These are phyloP conservation scores for Lagenidium sp. DNA, from an alignment of 352 stramenopile species.

Conservation along the genomic window DNA sequence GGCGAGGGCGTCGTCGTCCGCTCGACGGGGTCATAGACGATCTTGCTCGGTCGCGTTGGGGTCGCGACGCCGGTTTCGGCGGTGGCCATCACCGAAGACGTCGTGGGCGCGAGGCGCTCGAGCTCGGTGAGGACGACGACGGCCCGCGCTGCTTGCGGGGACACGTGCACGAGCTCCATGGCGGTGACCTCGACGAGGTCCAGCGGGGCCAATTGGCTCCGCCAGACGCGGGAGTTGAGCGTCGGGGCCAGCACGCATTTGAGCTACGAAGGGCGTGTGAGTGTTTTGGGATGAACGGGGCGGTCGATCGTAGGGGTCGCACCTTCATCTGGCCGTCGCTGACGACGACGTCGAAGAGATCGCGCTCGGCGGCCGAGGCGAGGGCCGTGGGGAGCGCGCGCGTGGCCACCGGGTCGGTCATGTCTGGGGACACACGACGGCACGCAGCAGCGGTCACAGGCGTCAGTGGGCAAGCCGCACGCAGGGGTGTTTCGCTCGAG, in stretches of 20 bases:
- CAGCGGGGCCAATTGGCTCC: background rate
- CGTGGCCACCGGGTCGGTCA: constrained; percentile 32
- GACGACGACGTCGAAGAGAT: constrained; percentile 57
- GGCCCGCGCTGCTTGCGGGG: background rate
- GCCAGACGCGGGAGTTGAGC: constrained; percentile 35
- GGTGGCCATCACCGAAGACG: no score
- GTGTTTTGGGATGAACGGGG: background rate
- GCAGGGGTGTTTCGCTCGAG: background rate
- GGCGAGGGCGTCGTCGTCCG: no score
- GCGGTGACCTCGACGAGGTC: background rate
- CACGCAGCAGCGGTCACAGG: no score
- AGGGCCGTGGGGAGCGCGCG: constrained; percentile 17
- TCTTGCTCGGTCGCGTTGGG: constrained; percentile 8
- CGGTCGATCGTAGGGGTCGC: constrained; percentile 33
- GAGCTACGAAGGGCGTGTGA: background rate
- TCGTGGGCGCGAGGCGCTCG: background rate
- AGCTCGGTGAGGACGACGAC: background rate
- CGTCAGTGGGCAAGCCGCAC: background rate
- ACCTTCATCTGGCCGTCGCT: constrained; percentile 47
- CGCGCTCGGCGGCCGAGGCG: constrained; percentile 4
- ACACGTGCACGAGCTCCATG: background rate
- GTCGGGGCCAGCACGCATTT: background rate
- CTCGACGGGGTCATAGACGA: no score
- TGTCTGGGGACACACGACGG: constrained; percentile 17
- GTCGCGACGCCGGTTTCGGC: no score